Percentiles rank a stretch among this genome's conserved stretches.
phyloP scores from a whole-genome alignment of 202 grass and related monocot species.

The Eragrostis tef region DNA sequence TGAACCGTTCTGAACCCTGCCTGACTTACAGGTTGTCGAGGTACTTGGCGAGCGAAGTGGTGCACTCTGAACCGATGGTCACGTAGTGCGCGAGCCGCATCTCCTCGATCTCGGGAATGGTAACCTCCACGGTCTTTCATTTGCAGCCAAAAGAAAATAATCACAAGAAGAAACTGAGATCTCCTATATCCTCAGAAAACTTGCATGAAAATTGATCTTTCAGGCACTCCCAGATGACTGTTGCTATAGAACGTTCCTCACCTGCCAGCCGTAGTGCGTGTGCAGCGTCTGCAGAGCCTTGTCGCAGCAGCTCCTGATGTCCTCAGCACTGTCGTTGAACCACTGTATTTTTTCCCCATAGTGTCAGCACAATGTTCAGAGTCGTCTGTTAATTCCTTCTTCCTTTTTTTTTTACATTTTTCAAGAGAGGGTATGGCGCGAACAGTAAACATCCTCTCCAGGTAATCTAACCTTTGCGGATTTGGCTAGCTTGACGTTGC shows the following conservation, averaged over 20 bases:
- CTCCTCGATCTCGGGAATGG: constrained; percentile 89
- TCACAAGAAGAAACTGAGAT: neutral
- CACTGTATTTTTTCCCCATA: constrained; percentile 52
- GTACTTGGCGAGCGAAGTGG: constrained; percentile 76
- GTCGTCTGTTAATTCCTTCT: no score
- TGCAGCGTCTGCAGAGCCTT: constrained; percentile 62
- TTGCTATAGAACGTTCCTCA: constrained; percentile 31
- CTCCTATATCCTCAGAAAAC: neutral
- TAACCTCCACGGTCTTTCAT: constrained; percentile 66
- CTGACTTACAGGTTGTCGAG: constrained; percentile 73
- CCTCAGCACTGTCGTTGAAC: constrained; percentile 81
- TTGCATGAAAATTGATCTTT: neutral
- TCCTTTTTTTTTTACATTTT: no score
- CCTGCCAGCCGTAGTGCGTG: constrained; percentile 83
- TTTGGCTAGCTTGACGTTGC: constrained; percentile 82
- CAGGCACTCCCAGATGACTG: no score
- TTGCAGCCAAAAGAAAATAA: constrained; percentile 21
- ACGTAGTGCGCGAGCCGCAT: constrained; percentile 94
- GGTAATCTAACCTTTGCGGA: constrained; percentile 61
- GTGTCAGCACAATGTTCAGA: neutral
- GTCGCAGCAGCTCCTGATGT: constrained; percentile 82
- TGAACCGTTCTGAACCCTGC: neutral
- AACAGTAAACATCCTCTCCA: no score
- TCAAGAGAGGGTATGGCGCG: neutral
- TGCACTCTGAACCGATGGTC: constrained; percentile 93